A percentile compares a stretch with the other conserved stretches of the same genome.
phyloP scores from a whole-genome alignment of 2,329 filamentous ascomycete species.

The Hypomyces rosellus region DNA sequence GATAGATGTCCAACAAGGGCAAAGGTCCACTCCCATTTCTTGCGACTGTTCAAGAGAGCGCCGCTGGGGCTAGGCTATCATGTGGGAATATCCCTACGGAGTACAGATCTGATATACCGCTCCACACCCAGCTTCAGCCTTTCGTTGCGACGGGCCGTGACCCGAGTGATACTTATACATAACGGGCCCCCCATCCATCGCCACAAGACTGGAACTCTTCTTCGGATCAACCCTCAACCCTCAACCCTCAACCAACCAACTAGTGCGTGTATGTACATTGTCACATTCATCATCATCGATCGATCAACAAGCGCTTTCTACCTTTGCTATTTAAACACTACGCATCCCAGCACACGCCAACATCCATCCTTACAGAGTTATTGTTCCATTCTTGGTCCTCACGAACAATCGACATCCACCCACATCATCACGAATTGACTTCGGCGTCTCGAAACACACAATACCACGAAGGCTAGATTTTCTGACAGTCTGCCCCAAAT shows the following conservation, averaged over 20 bases:
- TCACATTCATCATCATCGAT: neutral
- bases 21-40: slow-evolving; percentile 16
- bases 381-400: too few species aligned
- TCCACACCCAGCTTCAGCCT: slow-evolving; percentile 11
- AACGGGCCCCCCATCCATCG: slow-evolving; percentile 11
- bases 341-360: too few species aligned
- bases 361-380: too few species aligned
- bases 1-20: slow-evolving; percentile 7
- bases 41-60: slow-evolving; percentile 12
- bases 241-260: neutral
- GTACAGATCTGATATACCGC: slow-evolving; percentile 17
- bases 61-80: slow-evolving; percentile 6
- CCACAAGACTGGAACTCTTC: neutral
- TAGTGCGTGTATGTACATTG: neutral
- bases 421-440: neutral
- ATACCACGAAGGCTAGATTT: neutral
- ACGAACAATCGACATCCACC: neutral
- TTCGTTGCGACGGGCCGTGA: slow-evolving; percentile 3
- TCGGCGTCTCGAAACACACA: neutral
- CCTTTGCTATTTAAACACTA: too few species aligned
- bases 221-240: neutral
- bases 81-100: slow-evolving; percentile 11
- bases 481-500: neutral
- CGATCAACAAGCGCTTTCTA: too few species aligned
- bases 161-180: slow-evolving; percentile 16